Evolutionary conservation across 257 asterid genomes (phyloP).

Genomic region (Solanum okadae): DNA sequence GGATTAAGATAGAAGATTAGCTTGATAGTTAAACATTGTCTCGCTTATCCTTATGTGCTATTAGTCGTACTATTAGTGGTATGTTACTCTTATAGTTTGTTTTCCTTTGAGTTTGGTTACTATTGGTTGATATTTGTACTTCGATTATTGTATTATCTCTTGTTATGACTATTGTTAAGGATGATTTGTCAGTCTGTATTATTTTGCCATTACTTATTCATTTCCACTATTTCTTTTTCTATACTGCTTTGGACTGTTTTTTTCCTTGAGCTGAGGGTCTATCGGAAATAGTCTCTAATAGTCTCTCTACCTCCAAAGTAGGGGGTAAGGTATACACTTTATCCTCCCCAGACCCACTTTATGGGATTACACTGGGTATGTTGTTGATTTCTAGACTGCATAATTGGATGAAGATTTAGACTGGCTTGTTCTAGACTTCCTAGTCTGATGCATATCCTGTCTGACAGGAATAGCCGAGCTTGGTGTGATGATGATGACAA

Average conservation of each 20-base stretch:
- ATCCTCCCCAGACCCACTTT: not conserved
- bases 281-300: not conserved
- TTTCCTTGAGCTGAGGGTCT: not conserved
- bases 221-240: not conserved
- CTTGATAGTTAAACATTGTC: not conserved
- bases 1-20: not conserved
- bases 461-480: constrained; percentile 83
- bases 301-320: not conserved
- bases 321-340: not conserved
- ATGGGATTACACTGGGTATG: not conserved
- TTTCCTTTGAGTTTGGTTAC: not conserved
- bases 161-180: not conserved
- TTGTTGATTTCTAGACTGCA: not conserved
- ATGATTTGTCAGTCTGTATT: not conserved
- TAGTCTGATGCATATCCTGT: constrained; percentile 23
- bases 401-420: not conserved
- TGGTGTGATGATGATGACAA: constrained; percentile 96
- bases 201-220: not conserved
- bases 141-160: not conserved
- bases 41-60: not conserved
- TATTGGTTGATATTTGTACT: not conserved
- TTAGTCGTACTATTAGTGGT: not conserved
- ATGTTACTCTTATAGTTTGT: not conserved
- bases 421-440: constrained; percentile 12
- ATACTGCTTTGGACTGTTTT: not conserved